Percentiles rank a stretch among this genome's conserved stretches.
Evolutionary conservation across 306 rosid genomes (phyloP).

Genomic region (Lathyrus sativus): DNA sequence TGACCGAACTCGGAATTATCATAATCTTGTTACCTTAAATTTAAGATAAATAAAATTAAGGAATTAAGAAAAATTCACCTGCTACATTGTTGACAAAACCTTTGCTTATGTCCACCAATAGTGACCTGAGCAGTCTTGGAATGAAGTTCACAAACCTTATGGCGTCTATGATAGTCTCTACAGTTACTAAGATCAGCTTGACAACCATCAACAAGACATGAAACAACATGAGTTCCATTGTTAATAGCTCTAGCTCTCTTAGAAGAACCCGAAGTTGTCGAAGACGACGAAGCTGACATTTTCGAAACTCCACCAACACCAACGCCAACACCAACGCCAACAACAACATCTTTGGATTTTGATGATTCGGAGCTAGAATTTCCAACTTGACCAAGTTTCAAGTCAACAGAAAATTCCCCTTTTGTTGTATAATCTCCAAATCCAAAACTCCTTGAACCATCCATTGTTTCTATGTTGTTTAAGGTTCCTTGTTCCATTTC

Average conservation of each 20-base stretch:
- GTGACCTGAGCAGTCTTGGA: conserved; percentile 89
- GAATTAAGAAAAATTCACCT: conserved; percentile 51
- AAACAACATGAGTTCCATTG: conserved; percentile 60
- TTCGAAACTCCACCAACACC: conserved; percentile 48
- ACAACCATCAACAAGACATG: conserved; percentile 92
- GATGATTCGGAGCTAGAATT: conserved; percentile 47
- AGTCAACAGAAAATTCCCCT: conserved; percentile 81
- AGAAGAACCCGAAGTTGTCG: conserved; percentile 61
- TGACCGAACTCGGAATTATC: too few relatives aligned
- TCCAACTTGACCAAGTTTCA: conserved; percentile 85
- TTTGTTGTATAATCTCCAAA: conserved; percentile 51
- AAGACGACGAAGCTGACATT: conserved; percentile 46
- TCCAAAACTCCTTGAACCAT: conserved; percentile 61
- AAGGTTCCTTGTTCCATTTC: conserved; percentile 61
- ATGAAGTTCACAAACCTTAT: conserved; percentile 93
- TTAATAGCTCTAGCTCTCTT: conserved; percentile 76
- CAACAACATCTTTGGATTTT: conserved; percentile 52
- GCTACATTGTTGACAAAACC: conserved; percentile 99
- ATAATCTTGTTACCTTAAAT: too few relatives aligned
- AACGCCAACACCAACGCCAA: too few relatives aligned
- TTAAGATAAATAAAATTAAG: not conserved
- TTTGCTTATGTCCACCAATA: conserved; percentile 75
- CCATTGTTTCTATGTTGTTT: conserved; percentile 56
- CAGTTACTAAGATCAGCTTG: conserved; percentile 78
- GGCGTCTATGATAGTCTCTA: conserved; percentile 92